phyloP scores from a whole-genome alignment of 2,329 filamentous ascomycete genomes.

The Coleophoma eucalyptorum region DNA sequence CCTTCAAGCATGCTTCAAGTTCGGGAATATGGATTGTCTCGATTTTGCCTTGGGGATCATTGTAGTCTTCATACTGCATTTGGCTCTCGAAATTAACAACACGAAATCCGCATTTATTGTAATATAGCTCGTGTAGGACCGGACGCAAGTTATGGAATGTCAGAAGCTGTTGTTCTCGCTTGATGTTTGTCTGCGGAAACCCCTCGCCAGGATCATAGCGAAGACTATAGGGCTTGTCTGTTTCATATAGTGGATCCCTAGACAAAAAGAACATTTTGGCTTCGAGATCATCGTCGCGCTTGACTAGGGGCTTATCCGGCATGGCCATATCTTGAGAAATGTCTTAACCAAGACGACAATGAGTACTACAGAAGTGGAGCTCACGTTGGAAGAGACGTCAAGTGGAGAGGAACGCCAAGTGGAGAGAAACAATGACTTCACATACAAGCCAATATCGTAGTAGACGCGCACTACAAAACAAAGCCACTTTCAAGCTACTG shows the following conservation, averaged over 20 bases:
- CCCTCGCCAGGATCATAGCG: not conserved
- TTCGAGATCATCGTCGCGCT: not conserved
- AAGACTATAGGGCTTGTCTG: conserved; percentile 3
- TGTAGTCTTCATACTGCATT: conserved; percentile 4
- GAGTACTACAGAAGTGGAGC: too few relatives aligned
- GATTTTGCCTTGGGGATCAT: conserved; percentile 3
- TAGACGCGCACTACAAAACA: too few relatives aligned
- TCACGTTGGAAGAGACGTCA: too few relatives aligned
- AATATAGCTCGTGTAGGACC: not conserved
- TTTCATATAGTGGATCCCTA: not conserved
- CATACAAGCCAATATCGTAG: too few relatives aligned
- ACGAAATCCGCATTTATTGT: conserved; percentile 1
- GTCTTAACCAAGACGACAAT: too few relatives aligned
- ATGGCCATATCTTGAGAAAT: not conserved
- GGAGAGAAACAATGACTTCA: too few relatives aligned
- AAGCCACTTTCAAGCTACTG: too few relatives aligned
- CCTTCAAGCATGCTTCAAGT: not conserved
- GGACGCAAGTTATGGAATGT: conserved; percentile 2
- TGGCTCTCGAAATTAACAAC: not conserved
- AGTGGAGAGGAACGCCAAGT: too few relatives aligned
- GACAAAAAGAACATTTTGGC: not conserved
- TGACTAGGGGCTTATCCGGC: not conserved
- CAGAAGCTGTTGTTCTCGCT: conserved; percentile 1
- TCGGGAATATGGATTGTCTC: not conserved
- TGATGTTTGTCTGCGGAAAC: conserved; percentile 1